A percentile compares a stretch with the other conserved stretches of the same genome.
Evolutionary conservation across 2,329 filamentous ascomycete genomes (phyloP).

Genomic region (Westerdykella ornata): DNA sequence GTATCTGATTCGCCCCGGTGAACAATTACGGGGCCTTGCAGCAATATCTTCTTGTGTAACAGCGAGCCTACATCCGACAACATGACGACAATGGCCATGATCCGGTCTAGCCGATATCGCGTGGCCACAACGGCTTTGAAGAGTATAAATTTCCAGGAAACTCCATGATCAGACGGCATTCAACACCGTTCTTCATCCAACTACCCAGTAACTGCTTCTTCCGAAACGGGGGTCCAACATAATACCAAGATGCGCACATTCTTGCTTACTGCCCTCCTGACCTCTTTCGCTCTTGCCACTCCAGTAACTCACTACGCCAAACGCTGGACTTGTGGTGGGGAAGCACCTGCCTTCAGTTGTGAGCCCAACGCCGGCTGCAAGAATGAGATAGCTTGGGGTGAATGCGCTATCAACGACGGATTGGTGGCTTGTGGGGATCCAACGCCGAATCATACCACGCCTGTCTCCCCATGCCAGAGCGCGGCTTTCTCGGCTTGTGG

Average conservation of each 20-base stretch:
- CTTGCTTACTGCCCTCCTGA: background rate
- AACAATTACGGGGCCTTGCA: background rate
- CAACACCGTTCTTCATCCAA: background rate
- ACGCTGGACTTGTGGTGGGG: background rate
- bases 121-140: background rate
- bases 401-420: background rate
- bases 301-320: background rate
- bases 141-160: background rate
- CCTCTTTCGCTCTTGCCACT: background rate
- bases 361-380: slow-evolving; percentile 1
- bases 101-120: background rate
- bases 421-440: slow-evolving; percentile 1
- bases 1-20: background rate
- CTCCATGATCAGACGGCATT: background rate
- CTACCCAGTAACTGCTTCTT: background rate
- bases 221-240: background rate
- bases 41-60: background rate
- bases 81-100: background rate
- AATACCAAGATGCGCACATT: background rate
- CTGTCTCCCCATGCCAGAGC: slow-evolving; percentile 1
- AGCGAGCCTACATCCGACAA: background rate
- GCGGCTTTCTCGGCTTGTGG: slow-evolving; percentile 1
- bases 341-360: slow-evolving; percentile 2
- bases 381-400: slow-evolving; percentile 1
- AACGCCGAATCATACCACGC: background rate